Conservation (phyloP, 2,329 filamentous ascomycete species). For the Aspergillus sp. region DNA sequence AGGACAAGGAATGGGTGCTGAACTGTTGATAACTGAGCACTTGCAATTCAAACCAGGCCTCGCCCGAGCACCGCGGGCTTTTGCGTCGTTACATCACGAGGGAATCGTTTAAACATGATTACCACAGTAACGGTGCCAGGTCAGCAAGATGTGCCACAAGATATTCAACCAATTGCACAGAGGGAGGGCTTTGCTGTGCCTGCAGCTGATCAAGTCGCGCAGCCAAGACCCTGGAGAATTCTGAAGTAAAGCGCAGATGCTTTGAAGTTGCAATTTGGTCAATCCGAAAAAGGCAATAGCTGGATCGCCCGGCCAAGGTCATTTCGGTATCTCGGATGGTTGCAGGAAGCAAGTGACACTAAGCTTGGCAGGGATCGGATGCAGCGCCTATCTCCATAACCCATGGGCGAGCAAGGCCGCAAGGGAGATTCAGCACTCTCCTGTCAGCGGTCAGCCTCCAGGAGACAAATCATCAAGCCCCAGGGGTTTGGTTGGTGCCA, state of each 20-base stretch:
- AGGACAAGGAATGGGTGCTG: no score
- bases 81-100: not conserved
- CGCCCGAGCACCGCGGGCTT: no score
- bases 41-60: not conserved
- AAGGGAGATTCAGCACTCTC: not conserved
- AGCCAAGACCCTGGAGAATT: no score
- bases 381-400: conserved; percentile 12
- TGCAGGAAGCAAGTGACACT: not conserved
- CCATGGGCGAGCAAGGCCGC: not conserved
- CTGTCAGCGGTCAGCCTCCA: not conserved
- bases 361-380: conserved; percentile 10
- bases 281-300: not conserved
- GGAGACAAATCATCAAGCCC: not conserved
- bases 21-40: no score
- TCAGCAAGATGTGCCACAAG: not conserved
- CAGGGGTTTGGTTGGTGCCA: not conserved
- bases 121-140: not conserved
- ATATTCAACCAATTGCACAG: not conserved
- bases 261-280: not conserved
- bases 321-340: conserved; percentile 7
- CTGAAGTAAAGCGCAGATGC: not conserved
- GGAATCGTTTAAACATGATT: not conserved
- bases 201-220: not conserved
- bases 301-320: not conserved
- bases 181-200: not conserved